Percentiles rank a stretch among this genome's conserved stretches.
Conservation (phyloP, 345 rosid genomes). For the Raphanus raphanistrum region DNA sequence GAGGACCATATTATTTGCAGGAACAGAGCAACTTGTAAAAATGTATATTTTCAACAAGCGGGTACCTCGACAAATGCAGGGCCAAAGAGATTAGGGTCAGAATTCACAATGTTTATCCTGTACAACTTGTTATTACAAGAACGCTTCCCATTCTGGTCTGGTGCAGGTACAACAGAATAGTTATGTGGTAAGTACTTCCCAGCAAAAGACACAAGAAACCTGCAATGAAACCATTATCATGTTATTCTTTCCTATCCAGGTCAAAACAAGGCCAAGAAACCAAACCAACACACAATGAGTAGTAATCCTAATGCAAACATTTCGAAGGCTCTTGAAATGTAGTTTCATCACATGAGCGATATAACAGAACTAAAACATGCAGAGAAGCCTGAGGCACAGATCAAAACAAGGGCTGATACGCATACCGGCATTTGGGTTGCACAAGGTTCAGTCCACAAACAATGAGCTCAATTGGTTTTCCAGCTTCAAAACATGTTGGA, state of each 20-base stretch:
- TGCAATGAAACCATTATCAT: slow-evolving; percentile 40
- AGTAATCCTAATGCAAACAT: slow-evolving; percentile 18
- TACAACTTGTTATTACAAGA: slow-evolving; percentile 57
- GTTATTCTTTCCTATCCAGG: slow-evolving; percentile 6
- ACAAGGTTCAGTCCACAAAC: slow-evolving; percentile 80
- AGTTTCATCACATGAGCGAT: slow-evolving; percentile 10
- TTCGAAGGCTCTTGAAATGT: slow-evolving; percentile 20
- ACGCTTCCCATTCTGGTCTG: slow-evolving; percentile 41
- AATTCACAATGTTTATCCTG: slow-evolving; percentile 55
- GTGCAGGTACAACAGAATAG: slow-evolving; percentile 51
- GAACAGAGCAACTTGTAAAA: background rate
- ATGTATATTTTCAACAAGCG: slow-evolving; percentile 2
- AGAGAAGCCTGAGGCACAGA: slow-evolving; percentile 11
- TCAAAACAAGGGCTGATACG: background rate
- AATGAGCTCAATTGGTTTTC: slow-evolving; percentile 80
- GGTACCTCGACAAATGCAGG: slow-evolving; percentile 95
- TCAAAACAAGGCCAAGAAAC: slow-evolving; percentile 3
- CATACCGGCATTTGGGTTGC: slow-evolving; percentile 78
- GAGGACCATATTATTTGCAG: slow-evolving; percentile 6
- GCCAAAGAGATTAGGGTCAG: slow-evolving; percentile 68
- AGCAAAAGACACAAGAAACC: slow-evolving; percentile 85
- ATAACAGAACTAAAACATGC: background rate
- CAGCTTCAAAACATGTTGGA: slow-evolving; percentile 91
- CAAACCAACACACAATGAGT: slow-evolving; percentile 5
- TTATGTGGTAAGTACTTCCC: slow-evolving; percentile 80